These are phyloP conservation scores for Apiospora rasikravindrae DNA, from an alignment of 2,329 filamentous ascomycete species.

Conservation along the genomic window DNA sequence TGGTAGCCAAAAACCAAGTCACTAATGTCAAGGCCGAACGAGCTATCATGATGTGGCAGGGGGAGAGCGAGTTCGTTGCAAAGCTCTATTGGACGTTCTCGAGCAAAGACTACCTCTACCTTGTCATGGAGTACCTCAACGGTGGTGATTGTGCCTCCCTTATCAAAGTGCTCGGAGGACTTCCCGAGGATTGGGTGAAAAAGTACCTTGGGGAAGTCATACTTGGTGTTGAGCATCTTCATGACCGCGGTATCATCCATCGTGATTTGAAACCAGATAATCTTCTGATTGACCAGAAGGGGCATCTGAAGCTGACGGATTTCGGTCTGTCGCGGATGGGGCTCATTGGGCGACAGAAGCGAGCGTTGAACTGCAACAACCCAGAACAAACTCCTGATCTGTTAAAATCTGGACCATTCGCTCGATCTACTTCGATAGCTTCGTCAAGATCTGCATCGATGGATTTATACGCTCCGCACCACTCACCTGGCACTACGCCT, in stretches of 20 bases:
- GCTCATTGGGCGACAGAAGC: conserved; percentile 92
- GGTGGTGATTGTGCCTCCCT: conserved; percentile 96
- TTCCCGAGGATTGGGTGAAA: conserved; percentile 97
- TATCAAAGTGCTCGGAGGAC: conserved; percentile 89
- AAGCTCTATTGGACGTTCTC: conserved; percentile 99
- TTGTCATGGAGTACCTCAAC: conserved; percentile 99
- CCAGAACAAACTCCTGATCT: conserved; percentile 90
- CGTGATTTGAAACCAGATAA: conserved; percentile 98
- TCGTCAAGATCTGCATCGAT: conserved; percentile 95
- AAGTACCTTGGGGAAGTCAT: conserved; percentile 97
- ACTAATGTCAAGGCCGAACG: conserved; percentile 98
- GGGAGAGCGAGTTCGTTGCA: conserved; percentile 97
- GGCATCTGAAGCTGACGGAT: conserved; percentile 95
- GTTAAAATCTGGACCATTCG: conserved; percentile 90
- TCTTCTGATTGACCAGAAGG: conserved; percentile 93
- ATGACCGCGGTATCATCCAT: conserved; percentile 93
- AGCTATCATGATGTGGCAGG: conserved; percentile 99
- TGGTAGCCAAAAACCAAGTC: conserved; percentile 99
- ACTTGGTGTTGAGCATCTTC: conserved; percentile 94
- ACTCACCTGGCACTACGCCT: conserved; percentile 85
- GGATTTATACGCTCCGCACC: conserved; percentile 74
- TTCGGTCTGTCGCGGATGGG: conserved; percentile 98
- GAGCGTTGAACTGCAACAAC: conserved; percentile 77
- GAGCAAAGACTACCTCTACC: conserved; percentile 97
- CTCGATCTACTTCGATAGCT: conserved; percentile 79